A percentile compares a stretch with the other conserved stretches of the same genome.
These are phyloP conservation scores for Apiotrichum montevideense DNA, from an alignment of 1,284 basidiomycete species.

Conservation along the genomic window DNA sequence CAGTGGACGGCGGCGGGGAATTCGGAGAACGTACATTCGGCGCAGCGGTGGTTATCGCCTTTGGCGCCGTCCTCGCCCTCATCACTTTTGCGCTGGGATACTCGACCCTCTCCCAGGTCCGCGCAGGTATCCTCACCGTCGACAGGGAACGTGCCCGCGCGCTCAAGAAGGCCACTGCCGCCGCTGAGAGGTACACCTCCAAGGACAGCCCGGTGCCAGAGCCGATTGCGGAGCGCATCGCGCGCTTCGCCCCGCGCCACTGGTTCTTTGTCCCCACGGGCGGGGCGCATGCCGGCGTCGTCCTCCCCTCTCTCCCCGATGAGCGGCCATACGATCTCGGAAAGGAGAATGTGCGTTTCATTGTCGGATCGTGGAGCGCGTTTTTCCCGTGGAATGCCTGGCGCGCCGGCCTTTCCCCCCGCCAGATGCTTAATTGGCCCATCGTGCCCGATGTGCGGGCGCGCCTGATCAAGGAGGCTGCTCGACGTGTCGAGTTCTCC, in stretches of 20 bases:
- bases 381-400: conserved; percentile 30
- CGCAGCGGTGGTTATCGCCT: conserved; percentile 8
- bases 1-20: conserved; percentile 8
- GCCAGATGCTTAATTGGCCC: conserved; percentile 28
- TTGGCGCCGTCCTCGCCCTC: conserved; percentile 25
- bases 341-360: no score
- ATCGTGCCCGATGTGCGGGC: conserved; percentile 2
- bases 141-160: conserved; percentile 27
- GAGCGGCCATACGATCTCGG: conserved; percentile 34
- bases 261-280: conserved; percentile 31
- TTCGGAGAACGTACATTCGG: neutral
- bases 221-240: neutral
- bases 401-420: conserved; percentile 13
- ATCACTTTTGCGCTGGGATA: conserved; percentile 26
- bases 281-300: conserved; percentile 11
- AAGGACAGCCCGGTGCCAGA: conserved; percentile 13
- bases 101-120: conserved; percentile 19
- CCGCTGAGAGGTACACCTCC: no score
- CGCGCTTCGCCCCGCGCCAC: conserved; percentile 14
- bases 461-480: neutral
- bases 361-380: conserved; percentile 14
- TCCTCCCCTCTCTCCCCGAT: conserved; percentile 13
- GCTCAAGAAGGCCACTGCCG: conserved; percentile 7
- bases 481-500: no score
- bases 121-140: conserved; percentile 28